phyloP scores from a whole-genome alignment of 2,329 filamentous ascomycete genomes.

The Botrytis fragariae region DNA sequence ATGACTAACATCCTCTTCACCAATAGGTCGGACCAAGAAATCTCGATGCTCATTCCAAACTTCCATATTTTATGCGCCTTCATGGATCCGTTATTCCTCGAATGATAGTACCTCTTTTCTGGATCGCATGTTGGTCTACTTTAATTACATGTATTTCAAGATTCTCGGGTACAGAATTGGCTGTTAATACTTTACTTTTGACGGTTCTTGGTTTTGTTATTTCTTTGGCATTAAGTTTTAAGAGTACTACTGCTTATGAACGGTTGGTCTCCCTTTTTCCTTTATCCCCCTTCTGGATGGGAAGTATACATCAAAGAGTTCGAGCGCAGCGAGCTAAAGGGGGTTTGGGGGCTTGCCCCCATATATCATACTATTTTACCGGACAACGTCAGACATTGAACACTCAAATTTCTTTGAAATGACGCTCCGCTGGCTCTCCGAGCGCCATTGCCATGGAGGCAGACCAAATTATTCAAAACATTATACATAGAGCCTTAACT shows the following conservation, averaged over 20 bases:
- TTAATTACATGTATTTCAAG: conserved; percentile 56
- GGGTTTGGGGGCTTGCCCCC: conserved; percentile 1
- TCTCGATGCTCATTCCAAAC: conserved; percentile 71
- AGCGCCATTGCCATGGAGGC: conserved; percentile 1
- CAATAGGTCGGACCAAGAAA: conserved; percentile 58
- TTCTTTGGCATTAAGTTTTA: conserved; percentile 73
- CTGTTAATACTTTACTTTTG: conserved; percentile 65
- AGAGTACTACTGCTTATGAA: conserved; percentile 75
- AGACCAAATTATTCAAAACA: not conserved
- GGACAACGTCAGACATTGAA: not conserved
- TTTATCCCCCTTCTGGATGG: not conserved
- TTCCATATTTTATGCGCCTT: conserved; percentile 71
- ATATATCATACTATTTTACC: not conserved
- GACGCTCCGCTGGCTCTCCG: conserved; percentile 4
- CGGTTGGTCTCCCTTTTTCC: conserved; percentile 39
- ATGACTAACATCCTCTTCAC: conserved; percentile 2
- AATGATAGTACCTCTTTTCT: conserved; percentile 66
- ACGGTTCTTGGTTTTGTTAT: conserved; percentile 81
- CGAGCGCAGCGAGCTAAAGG: not conserved
- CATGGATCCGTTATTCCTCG: conserved; percentile 73
- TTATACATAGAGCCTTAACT: not conserved
- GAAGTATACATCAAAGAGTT: not conserved
- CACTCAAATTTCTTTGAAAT: not conserved
- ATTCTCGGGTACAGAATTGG: conserved; percentile 42
- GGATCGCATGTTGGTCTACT: conserved; percentile 64